Evolutionary conservation across 2,329 filamentous ascomycete species (phyloP).

Genomic region (Stemphylium lycopersici): DNA sequence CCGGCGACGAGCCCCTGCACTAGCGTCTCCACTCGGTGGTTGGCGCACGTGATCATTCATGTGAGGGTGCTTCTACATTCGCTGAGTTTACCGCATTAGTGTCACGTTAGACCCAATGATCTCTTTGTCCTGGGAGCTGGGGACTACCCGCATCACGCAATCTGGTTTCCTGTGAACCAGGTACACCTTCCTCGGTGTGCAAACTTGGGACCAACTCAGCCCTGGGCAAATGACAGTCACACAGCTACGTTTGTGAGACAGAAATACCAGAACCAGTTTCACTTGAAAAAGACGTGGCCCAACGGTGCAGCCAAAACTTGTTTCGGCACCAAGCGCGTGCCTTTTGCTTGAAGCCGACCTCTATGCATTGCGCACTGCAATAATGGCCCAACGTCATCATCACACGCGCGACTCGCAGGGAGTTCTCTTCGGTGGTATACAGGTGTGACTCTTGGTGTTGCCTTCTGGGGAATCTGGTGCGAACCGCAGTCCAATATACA

Average conservation of each 20-base stretch:
- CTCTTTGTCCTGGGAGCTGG: constrained; percentile 5
- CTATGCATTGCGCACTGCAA: neutral
- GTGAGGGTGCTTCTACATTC: constrained; percentile 6
- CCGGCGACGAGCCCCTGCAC: constrained; percentile 13
- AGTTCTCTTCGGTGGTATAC: neutral
- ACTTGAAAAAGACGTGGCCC: neutral
- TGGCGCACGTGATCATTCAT: constrained; percentile 9
- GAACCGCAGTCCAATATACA: constrained; percentile 1
- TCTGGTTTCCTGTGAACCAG: constrained; percentile 2
- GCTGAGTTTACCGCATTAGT: constrained; percentile 9
- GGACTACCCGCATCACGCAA: constrained; percentile 5
- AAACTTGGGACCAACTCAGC: neutral
- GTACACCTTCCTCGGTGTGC: constrained; percentile 2
- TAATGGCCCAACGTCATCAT: neutral
- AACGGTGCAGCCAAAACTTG: neutral
- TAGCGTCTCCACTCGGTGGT: constrained; percentile 13
- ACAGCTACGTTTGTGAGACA: constrained; percentile 11
- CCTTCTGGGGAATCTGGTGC: constrained; percentile 5
- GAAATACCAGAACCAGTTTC: constrained; percentile 6
- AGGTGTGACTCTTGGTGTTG: constrained; percentile 3
- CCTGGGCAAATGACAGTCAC: neutral
- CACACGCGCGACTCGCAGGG: neutral
- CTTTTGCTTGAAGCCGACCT: neutral
- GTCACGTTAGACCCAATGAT: constrained; percentile 5
- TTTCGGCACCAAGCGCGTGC: neutral